Percentiles rank a stretch among this genome's conserved stretches.
phyloP scores from a whole-genome alignment of 495 filamentous ascomycete genomes.

The Oidiodendron maius region DNA sequence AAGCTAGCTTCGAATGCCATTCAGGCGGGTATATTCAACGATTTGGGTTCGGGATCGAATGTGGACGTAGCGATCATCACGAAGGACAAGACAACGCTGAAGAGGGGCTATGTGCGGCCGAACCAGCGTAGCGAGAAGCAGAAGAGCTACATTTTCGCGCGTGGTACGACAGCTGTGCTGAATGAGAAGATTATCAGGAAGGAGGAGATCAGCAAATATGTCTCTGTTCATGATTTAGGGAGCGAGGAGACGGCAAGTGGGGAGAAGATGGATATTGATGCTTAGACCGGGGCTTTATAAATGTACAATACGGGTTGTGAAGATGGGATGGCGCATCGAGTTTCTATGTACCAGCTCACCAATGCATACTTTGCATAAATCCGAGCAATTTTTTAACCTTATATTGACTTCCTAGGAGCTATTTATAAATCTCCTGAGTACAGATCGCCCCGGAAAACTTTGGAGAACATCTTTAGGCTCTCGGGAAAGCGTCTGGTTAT shows the following conservation, averaged over 20 bases:
- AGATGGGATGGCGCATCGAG: slow-evolving; percentile 11
- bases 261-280: slow-evolving; percentile 94
- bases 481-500: too few relatives aligned
- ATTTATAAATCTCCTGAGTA: too few relatives aligned
- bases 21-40: slow-evolving; percentile 97
- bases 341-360: slow-evolving; percentile 15
- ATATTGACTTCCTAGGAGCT: too few relatives aligned
- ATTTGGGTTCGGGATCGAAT: slow-evolving; percentile 93
- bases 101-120: slow-evolving; percentile 85
- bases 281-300: slow-evolving; percentile 11
- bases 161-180: slow-evolving; percentile 86
- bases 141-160: slow-evolving; percentile 81
- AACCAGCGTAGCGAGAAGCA: slow-evolving; percentile 90
- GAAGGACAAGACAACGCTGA: slow-evolving; percentile 82
- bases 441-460: too few relatives aligned
- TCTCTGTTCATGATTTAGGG: slow-evolving; percentile 80
- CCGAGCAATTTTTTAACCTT: too few relatives aligned
- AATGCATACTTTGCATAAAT: not conserved
- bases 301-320: not conserved
- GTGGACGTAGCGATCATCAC: slow-evolving; percentile 97
- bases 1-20: slow-evolving; percentile 82
- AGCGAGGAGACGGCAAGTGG: slow-evolving; percentile 52
- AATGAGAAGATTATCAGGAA: slow-evolving; percentile 90
- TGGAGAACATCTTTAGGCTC: too few relatives aligned
- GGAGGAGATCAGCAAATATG: slow-evolving; percentile 91